Percentiles rank a stretch among this genome's conserved stretches.
Evolutionary conservation across 495 filamentous ascomycete species (phyloP).

Genomic region (Delitschia confertaspora): DNA sequence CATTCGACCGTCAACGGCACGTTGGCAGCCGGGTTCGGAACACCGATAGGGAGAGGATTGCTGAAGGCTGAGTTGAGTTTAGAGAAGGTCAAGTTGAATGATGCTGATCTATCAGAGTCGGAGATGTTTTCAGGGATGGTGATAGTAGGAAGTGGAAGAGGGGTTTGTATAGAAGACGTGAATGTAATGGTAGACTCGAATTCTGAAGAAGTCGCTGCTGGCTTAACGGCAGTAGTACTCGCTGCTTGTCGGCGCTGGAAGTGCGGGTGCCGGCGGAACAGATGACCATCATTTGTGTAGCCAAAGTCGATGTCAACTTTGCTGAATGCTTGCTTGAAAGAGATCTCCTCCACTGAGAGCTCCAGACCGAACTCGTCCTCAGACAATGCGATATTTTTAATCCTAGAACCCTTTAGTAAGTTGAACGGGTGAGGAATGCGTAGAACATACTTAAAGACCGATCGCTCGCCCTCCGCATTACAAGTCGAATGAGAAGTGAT

Average conservation of each 20-base stretch:
- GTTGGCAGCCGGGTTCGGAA: not conserved
- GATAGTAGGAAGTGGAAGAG: slow-evolving; percentile 3
- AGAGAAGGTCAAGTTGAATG: slow-evolving; percentile 13
- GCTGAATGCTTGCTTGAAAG: slow-evolving; percentile 17
- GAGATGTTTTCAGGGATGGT: slow-evolving; percentile 4
- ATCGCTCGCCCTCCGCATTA: slow-evolving; percentile 19
- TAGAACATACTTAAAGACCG: slow-evolving; percentile 15
- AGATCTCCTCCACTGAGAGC: slow-evolving; percentile 7
- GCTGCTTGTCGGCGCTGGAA: slow-evolving; percentile 6
- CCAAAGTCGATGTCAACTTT: slow-evolving; percentile 22
- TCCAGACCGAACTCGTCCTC: slow-evolving; percentile 14
- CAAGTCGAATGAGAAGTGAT: slow-evolving; percentile 23
- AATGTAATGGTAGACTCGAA: not conserved
- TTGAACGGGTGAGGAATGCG: not conserved
- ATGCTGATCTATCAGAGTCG: not conserved
- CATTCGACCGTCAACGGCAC: slow-evolving; percentile 15
- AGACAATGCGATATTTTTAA: slow-evolving; percentile 1
- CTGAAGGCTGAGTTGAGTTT: slow-evolving; percentile 14
- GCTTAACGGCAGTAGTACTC: not conserved
- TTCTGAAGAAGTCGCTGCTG: too few species aligned
- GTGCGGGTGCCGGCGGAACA: slow-evolving; percentile 12
- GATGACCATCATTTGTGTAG: slow-evolving; percentile 16
- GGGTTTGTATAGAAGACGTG: not conserved
- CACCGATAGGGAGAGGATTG: not conserved
- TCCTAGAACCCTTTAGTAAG: slow-evolving; percentile 7